Conservation (phyloP, 805 yeast species). For the Candida coquimbonensis region DNA sequence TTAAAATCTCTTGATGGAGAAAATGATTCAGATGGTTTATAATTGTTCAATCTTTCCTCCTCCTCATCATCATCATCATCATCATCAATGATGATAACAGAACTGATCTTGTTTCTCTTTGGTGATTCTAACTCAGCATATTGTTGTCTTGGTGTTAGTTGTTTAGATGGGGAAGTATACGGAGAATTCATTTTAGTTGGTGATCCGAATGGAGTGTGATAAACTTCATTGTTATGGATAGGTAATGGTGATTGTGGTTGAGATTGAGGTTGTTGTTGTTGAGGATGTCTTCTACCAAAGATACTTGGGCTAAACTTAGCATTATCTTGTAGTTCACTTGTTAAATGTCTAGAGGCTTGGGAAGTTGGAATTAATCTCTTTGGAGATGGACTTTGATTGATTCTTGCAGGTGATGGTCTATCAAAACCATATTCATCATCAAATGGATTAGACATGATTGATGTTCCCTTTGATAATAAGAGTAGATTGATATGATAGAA, state of each 20-base stretch:
- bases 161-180: constrained; percentile 29
- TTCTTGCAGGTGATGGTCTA: constrained; percentile 18
- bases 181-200: constrained; percentile 26
- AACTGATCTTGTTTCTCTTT: constrained; percentile 43
- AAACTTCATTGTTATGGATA: constrained; percentile 9
- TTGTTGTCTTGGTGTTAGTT: constrained; percentile 53
- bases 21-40: constrained; percentile 5
- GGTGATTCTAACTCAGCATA: constrained; percentile 72
- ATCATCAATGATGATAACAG: constrained; percentile 41
- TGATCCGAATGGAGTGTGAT: constrained; percentile 25
- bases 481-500: background rate
- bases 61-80: constrained; percentile 28
- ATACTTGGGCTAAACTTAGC: constrained; percentile 28
- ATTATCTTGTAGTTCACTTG: background rate
- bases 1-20: constrained; percentile 28
- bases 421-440: constrained; percentile 21
- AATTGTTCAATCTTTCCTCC: background rate
- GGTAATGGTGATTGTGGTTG: constrained; percentile 2
- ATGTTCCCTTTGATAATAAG: background rate
- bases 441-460: constrained; percentile 22
- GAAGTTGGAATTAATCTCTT: constrained; percentile 9
- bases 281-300: constrained; percentile 24
- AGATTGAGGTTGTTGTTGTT: constrained; percentile 7
- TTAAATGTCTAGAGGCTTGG: constrained; percentile 6
- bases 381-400: constrained; percentile 17